These are phyloP conservation scores for Mrakia gelida DNA, from an alignment of 768 basidiomycete genomes.

Conservation along the genomic window DNA sequence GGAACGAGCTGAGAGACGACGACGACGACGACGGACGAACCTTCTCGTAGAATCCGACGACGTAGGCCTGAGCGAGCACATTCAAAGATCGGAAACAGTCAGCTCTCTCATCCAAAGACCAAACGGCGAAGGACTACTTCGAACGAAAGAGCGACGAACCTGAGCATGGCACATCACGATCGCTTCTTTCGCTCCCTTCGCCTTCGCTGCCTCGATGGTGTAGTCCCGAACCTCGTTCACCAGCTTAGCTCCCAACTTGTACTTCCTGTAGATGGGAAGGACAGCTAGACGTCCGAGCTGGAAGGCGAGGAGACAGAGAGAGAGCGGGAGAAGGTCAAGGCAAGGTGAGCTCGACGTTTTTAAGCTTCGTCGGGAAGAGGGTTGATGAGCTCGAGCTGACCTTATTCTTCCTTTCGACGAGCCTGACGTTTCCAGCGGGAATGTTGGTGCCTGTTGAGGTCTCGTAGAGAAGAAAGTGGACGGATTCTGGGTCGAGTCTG, in stretches of 20 bases:
- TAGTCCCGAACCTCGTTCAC: slow-evolving; percentile 61
- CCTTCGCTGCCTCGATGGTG: slow-evolving; percentile 50
- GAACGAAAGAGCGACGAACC: slow-evolving; percentile 3
- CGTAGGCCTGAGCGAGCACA: slow-evolving; percentile 7
- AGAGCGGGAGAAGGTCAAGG: too few species aligned
- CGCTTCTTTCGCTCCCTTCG: slow-evolving; percentile 17
- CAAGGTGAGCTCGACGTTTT: neutral
- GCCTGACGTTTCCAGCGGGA: slow-evolving; percentile 19
- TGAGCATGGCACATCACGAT: slow-evolving; percentile 25
- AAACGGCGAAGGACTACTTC: too few species aligned
- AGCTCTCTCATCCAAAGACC: neutral
- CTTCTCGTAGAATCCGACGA: slow-evolving; percentile 29
- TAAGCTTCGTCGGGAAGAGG: neutral
- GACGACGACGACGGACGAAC: neutral
- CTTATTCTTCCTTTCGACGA: slow-evolving; percentile 21
- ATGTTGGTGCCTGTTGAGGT: slow-evolving; percentile 26
- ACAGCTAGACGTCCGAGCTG: slow-evolving; percentile 57
- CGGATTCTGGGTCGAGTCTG: slow-evolving; percentile 62
- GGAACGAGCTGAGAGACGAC: too few species aligned
- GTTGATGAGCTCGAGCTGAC: neutral
- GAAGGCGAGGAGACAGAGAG: slow-evolving; percentile 36
- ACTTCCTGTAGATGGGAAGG: slow-evolving; percentile 60
- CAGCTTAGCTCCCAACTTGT: slow-evolving; percentile 63
- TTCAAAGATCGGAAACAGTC: too few species aligned
- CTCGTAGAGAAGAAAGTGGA: slow-evolving; percentile 37